phyloP scores from a whole-genome alignment of 208 protist genomes.

The Acanthamoeba culbertsoni region DNA sequence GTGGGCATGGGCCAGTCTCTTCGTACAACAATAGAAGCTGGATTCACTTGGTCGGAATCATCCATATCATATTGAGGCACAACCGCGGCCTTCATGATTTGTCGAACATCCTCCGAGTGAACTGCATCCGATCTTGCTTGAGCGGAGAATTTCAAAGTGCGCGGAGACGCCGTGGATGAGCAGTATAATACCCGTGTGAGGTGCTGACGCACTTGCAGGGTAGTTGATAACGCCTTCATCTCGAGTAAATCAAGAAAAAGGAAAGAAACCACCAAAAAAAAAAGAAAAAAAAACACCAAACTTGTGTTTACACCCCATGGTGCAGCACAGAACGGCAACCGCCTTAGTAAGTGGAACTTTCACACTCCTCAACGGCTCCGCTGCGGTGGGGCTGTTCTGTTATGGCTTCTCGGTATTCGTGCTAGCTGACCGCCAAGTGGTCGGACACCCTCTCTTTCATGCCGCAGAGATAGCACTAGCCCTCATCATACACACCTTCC shows the following conservation, averaged over 20 bases:
- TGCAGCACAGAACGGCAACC: conserved; percentile 14
- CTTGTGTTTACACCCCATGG: neutral
- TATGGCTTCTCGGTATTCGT: conserved; percentile 35
- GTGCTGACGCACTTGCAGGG: no score
- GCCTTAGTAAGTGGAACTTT: neutral
- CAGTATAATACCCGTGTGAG: no score
- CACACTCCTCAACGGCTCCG: neutral
- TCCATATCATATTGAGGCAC: neutral
- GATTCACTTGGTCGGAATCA: neutral
- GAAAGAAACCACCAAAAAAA: neutral
- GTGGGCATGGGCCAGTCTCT: neutral
- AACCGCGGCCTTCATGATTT: neutral
- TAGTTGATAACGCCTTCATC: no score
- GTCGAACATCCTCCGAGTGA: neutral
- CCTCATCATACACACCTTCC: conserved; percentile 16
- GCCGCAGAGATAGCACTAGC: neutral
- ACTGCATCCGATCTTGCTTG: neutral
- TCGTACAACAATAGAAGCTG: neutral
- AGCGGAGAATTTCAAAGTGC: no score
- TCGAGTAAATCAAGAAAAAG: neutral
- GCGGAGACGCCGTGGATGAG: no score
- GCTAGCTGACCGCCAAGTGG: neutral
- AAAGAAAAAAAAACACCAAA: neutral
- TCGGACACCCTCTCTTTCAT: neutral
- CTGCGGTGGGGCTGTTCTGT: neutral